Conservation (phyloP, 2,329 filamentous ascomycete species). For the Epichloe sylvatica region DNA sequence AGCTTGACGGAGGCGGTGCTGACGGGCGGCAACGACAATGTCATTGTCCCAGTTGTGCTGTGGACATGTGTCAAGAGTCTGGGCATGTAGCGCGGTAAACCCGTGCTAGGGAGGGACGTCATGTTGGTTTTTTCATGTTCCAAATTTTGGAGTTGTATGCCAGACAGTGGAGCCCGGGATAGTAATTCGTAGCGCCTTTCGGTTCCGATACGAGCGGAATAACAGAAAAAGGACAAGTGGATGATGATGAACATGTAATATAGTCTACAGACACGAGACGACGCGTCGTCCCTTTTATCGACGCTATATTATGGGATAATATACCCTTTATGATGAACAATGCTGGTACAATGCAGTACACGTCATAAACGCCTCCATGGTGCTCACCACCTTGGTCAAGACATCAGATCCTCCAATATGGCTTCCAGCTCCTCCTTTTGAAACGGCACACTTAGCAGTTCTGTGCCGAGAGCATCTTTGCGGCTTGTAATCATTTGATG, state of each 20-base stretch:
- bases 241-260: too few relatives aligned
- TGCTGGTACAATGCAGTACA: background rate
- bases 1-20: slow-evolving; percentile 90
- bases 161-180: too few relatives aligned
- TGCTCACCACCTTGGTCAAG: slow-evolving; percentile 8
- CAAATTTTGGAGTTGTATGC: too few relatives aligned
- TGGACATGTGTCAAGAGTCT: slow-evolving; percentile 84
- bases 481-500: slow-evolving; percentile 92
- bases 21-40: slow-evolving; percentile 96
- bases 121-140: too few relatives aligned
- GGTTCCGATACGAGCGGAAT: too few relatives aligned
- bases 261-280: too few relatives aligned
- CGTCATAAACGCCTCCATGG: background rate
- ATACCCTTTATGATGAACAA: too few relatives aligned
- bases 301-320: too few relatives aligned
- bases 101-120: too few relatives aligned
- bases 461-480: slow-evolving; percentile 73
- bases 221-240: too few relatives aligned
- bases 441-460: slow-evolving; percentile 75
- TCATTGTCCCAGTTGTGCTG: slow-evolving; percentile 82
- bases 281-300: too few relatives aligned
- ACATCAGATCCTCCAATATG: slow-evolving; percentile 59
- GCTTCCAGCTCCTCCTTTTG: slow-evolving; percentile 77
- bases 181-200: too few relatives aligned
- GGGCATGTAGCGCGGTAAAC: slow-evolving; percentile 28